Evolutionary conservation across 805 yeast genomes (phyloP), one percentile per base, ranked within the genome.

Genomic region (Saccharomycopsis synnaedendra): DNA sequence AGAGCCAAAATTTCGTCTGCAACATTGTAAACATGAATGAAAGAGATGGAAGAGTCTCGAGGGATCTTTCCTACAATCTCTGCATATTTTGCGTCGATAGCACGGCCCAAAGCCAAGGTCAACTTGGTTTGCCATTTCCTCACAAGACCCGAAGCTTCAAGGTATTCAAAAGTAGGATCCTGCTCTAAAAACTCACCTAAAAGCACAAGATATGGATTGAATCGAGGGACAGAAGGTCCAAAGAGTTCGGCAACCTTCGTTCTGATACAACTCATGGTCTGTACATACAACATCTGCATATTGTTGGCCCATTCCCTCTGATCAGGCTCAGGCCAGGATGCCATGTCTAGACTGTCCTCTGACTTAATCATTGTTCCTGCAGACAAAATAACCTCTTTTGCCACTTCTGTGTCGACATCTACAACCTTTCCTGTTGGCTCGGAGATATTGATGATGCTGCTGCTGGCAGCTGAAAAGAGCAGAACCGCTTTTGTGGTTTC

Each of bases 21-120:
- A 4, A 81, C 67, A 40, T 76, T 72, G 42, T 75, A 68, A 2
- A 83, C 68, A 61, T 82, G 82, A 30, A 69, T 57, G 2, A 80
- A 63, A 38, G 69, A 75, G 5, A 82, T 59, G 0, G 78, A 66
- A 39, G 69, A 66, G 57, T 74, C 78, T 31, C 82, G 65, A 0
- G 94, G 93, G n/a, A 84, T 64, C 5, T 62, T 62, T 3, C 69
- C 65, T 27, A 75, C 58, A 5, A 72, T 52, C 1, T 64, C 60
- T 34, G 69, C 67, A 50, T 75, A 75, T 51, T 68, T 69, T 7
- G 56, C 54, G 48, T 71, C 76, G 4, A 76, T 69, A 0, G 73
- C 65, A 3, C 61, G 58, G 32, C 65, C 58, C 5, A 75, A 55
- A 0, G 66, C 54, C 39, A 60, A 62, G 35, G 59, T 63, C 7